Conservation (phyloP, 1,284 basidiomycete species). For the Phellinidium pouzarii region DNA sequence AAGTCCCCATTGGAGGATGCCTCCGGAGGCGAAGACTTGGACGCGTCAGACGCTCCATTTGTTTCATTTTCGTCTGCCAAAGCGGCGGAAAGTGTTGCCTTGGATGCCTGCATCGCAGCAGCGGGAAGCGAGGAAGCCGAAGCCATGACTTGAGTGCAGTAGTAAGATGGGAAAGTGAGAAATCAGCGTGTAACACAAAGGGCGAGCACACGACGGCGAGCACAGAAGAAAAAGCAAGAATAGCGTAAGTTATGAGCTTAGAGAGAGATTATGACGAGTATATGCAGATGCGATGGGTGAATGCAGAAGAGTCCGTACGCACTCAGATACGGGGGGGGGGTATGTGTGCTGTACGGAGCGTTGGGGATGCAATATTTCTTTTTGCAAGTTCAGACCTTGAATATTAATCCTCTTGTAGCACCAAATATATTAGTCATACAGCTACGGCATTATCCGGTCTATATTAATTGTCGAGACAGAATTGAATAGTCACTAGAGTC, state of each 20-base stretch:
- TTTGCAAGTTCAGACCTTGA: background rate
- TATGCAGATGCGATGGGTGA: too few relatives aligned
- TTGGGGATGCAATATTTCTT: background rate
- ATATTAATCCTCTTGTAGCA: background rate
- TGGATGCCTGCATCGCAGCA: slow-evolving; percentile 63
- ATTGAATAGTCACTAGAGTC: slow-evolving; percentile 19
- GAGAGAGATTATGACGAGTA: background rate
- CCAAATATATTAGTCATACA: background rate
- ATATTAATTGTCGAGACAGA: background rate
- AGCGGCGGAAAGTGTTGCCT: slow-evolving; percentile 65
- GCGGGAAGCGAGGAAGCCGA: slow-evolving; percentile 40
- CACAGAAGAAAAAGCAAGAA: slow-evolving; percentile 10
- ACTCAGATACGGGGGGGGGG: too few relatives aligned
- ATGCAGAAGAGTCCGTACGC: too few relatives aligned
- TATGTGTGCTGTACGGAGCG: background rate
- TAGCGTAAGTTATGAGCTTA: slow-evolving; percentile 1
- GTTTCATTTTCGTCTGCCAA: slow-evolving; percentile 47
- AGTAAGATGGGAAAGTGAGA: slow-evolving; percentile 1
- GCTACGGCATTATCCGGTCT: background rate
- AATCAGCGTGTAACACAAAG: slow-evolving; percentile 4
- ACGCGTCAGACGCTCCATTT: slow-evolving; percentile 25
- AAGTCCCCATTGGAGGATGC: slow-evolving; percentile 18
- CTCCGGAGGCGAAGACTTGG: slow-evolving; percentile 32
- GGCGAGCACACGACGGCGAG: background rate
- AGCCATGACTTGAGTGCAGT: background rate